Base-by-base conservation (phyloP, 2,329 filamentous ascomycete species). In the Chrysosphaeria jannelii region DNA sequence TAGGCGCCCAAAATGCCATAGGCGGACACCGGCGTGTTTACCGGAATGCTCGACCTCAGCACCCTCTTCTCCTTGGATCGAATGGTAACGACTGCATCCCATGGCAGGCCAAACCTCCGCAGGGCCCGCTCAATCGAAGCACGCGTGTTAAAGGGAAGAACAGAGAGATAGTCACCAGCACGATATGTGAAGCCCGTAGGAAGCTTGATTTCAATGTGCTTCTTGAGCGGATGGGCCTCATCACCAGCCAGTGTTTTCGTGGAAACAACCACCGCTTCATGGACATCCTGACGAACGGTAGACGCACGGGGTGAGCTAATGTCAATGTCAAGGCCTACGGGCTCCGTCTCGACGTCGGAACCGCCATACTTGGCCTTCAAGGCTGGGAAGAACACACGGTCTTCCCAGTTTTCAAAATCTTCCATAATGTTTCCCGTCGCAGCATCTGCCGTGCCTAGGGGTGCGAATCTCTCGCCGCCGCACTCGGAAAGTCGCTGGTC, bases 141-240 rank as follows among this genome's bases (percentile, higher is more conserved):
- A 21, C 50, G 50, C 2, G 59, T 62, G 37, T 79, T 79, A 14
- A 71, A 44, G 0, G 72, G 71, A 2, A 76, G 45, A 4, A 76
- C 48, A 0, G 68, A 67, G 1, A 79, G 51, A 36, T 81, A 79
- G 36, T 79, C 72, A 7, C 71, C 72, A 4, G 66, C 56, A 17
- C 55, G 51, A 41, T 78, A 81, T 0, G 50, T 52, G 49, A 61
- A 53, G 26, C 54, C 57, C 0, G 52, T 54, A 0, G 71, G 70
- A 2, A 79, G 48, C 28, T 58, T 55, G 14, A 76, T 59, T 28
- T 60, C 59, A 11, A 74, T 53, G 29, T 66, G 53, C 12, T 57
- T 54, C 46, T 58, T 76, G 18, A 26, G 25, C 5, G 25, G 10
- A 3, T 10, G 10, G 20, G n/a, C 19, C 3, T 23, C 14, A n/a